Base-by-base conservation (phyloP, 169 alveolate genomes). In the Cryptosporidium viatorum region DNA sequence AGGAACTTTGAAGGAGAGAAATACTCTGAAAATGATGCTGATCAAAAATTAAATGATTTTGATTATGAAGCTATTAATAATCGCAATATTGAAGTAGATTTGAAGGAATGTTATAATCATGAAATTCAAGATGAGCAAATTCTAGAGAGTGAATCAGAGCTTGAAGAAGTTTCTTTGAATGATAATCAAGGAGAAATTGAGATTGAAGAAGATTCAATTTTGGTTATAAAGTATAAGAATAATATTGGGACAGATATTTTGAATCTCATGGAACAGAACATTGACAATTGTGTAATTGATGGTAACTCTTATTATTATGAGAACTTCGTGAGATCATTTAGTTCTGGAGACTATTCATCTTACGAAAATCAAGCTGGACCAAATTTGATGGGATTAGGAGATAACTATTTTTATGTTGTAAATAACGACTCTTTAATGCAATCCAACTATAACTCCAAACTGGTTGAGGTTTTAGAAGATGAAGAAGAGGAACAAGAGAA, bases 241-340 rank as follows among this genome's bases (percentile, higher is more conserved):
- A 52, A 37, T 3, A 23, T 73, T 18, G 86, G 58, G 55, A 26
- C 62, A 10, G 58, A 59, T 73, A 9, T 73, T 39, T 59, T 73
- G 23, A 14, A 73, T 31, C 37, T 73, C 7, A 73, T 73, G 70
- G 86, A 73, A 8, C 59, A 37, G 35, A 73, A 73, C 33, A 73
- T 73, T 39, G 70, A 51, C 43, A 73, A 73, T 41, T 73, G 70
- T 39, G 86, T 73, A 16, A 52, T 73, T 21, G 86, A 73, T 39
- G 86, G 86, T 12, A 73, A 73, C 37, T 55, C 86, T 5, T 73
- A 73, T 23, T 73, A 73, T 21, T 52, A 55, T 59, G 86, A 73
- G 58, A 59, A 51, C 9, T 51, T 73, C 29, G 70, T 73, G 35
- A 69, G 84, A 41, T 69, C 84, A 45, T 43, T 69, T 14, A 69